Percentiles rank a stretch among this genome's conserved stretches.
Conservation (phyloP, 2,329 filamentous ascomycete genomes). For the Gnomoniopsis sp. region DNA sequence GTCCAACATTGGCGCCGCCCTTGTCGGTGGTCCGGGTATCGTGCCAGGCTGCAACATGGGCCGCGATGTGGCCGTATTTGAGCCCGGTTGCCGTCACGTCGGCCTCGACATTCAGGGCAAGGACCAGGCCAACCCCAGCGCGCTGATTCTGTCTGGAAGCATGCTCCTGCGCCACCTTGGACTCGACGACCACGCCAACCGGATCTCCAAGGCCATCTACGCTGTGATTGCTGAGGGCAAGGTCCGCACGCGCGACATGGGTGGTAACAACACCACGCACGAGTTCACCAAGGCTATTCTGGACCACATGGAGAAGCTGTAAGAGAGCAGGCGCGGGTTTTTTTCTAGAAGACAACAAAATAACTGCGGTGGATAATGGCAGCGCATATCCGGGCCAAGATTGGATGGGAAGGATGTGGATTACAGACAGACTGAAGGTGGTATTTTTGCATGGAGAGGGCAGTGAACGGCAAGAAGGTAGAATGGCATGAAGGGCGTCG, state of each 20-base stretch:
- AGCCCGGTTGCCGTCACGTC: conserved; percentile 98
- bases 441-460: neutral
- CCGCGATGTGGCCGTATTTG: conserved; percentile 95
- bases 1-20: conserved; percentile 96
- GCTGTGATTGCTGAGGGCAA: conserved; percentile 82
- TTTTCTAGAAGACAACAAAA: neutral
- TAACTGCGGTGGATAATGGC: neutral
- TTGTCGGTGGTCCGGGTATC: conserved; percentile 94
- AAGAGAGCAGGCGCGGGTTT: conserved; percentile 23
- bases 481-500: conserved; percentile 14
- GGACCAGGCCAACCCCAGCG: conserved; percentile 97
- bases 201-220: conserved; percentile 85
- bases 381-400: neutral
- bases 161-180: conserved; percentile 98
- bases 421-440: neutral
- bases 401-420: neutral
- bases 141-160: conserved; percentile 87
- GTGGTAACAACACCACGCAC: conserved; percentile 82
- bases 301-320: conserved; percentile 85
- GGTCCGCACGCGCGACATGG: conserved; percentile 92
- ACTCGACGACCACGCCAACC: conserved; percentile 96
- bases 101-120: conserved; percentile 99
- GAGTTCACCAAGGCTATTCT: conserved; percentile 94
- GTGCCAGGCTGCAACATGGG: conserved; percentile 99
- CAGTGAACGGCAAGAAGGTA: neutral